A percentile compares a stretch with the other conserved stretches of the same genome.
These are phyloP conservation scores for Setomelanomma holmii DNA, from an alignment of 2,329 filamentous ascomycete genomes.

Conservation along the genomic window DNA sequence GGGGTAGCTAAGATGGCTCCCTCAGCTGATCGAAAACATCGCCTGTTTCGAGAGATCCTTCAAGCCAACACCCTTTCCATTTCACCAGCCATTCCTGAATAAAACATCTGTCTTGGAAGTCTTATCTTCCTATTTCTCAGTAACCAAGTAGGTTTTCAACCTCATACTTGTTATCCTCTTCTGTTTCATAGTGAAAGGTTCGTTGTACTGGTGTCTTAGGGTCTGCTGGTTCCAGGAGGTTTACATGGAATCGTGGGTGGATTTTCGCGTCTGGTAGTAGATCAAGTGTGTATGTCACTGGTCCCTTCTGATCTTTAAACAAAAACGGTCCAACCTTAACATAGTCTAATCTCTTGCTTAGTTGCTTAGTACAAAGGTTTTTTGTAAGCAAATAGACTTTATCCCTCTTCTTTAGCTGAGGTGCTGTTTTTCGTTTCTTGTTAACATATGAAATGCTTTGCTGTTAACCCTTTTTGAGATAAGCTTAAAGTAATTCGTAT, in stretches of 20 bases:
- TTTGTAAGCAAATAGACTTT: constrained; percentile 9
- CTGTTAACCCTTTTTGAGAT: constrained; percentile 3
- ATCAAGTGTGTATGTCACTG: constrained; percentile 5
- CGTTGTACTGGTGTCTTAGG: constrained; percentile 4
- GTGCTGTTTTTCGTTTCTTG: constrained; percentile 8
- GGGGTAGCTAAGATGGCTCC: no score
- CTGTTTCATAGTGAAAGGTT: constrained; percentile 4
- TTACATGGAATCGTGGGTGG: constrained; percentile 5
- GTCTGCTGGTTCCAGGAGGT: constrained; percentile 4
- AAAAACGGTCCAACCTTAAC: constrained; percentile 11
- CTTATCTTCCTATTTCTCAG: no score
- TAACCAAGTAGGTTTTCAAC: neutral
- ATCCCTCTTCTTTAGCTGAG: constrained; percentile 7
- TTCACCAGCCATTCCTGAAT: no score
- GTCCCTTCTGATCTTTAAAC: neutral
- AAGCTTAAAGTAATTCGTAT: constrained; percentile 2
- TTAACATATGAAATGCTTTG: constrained; percentile 8
- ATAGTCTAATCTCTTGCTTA: constrained; percentile 4
- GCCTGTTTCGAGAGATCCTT: no score
- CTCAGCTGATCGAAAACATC: no score
- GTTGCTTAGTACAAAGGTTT: constrained; percentile 3
- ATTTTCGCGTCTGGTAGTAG: neutral
- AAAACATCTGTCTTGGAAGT: no score
- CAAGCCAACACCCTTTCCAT: no score
- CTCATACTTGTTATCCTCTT: neutral